phyloP scores from a whole-genome alignment of 768 basidiomycete species.

The Leccinum barrowsii region DNA sequence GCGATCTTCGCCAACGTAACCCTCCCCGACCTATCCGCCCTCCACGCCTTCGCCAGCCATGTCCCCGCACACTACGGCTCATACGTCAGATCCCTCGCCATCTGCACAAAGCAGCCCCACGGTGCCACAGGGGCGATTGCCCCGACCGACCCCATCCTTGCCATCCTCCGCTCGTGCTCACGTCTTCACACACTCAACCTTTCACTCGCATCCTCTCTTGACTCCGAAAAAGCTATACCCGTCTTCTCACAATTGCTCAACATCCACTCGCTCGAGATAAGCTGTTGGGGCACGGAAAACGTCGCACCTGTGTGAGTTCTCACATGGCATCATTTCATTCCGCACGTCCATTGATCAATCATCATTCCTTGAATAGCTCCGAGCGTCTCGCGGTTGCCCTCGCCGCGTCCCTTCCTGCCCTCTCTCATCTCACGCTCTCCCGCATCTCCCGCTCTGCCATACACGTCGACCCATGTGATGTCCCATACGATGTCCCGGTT shows the following conservation, averaged over 20 bases:
- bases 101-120: conserved; percentile 34
- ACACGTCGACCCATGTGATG: conserved; percentile 53
- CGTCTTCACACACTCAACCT: conserved; percentile 35
- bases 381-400: conserved; percentile 70
- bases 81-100: conserved; percentile 49
- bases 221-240: conserved; percentile 13
- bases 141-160: conserved; percentile 45
- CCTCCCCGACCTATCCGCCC: conserved; percentile 43
- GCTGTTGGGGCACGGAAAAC: conserved; percentile 32
- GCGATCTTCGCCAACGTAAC: conserved; percentile 56
- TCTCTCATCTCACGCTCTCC: conserved; percentile 55
- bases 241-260: conserved; percentile 22
- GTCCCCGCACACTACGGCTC: conserved; percentile 55
- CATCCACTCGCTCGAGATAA: conserved; percentile 18
- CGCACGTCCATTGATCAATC: conserved; percentile 2
- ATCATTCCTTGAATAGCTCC: conserved; percentile 18
- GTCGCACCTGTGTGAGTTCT: conserved; percentile 35
- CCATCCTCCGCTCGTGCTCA: conserved; percentile 47
- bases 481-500: conserved; percentile 47
- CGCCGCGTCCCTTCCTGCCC: conserved; percentile 53
- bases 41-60: conserved; percentile 49
- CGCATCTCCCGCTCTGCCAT: conserved; percentile 63
- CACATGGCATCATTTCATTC: too few relatives aligned
- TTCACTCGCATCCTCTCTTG: conserved; percentile 27
- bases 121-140: conserved; percentile 31